Percentiles rank a stretch among this genome's conserved stretches.
Evolutionary conservation across 139 green algal genomes (phyloP).

Genomic region (Chlorella sp.): DNA sequence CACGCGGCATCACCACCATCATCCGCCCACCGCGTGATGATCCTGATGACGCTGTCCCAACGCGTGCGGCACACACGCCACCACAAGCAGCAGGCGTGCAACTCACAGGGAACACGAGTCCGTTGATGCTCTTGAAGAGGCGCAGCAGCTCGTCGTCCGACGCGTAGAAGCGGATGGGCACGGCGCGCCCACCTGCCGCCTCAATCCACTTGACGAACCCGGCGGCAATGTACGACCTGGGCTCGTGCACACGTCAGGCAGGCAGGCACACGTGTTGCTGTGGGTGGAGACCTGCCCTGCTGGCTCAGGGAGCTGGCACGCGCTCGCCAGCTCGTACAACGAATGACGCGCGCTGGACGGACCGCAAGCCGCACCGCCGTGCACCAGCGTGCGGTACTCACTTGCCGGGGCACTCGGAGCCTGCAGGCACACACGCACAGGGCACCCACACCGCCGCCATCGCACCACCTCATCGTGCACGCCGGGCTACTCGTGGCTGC

Average conservation of each 20-base stretch:
- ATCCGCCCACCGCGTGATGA: neutral
- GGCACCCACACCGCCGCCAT: neutral
- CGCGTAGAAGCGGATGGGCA: conserved; percentile 13
- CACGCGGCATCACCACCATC: neutral
- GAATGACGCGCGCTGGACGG: too few species aligned
- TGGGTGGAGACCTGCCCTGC: neutral
- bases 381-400: too few species aligned
- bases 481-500: conserved; percentile 1
- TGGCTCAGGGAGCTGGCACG: neutral
- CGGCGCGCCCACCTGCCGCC: conserved; percentile 8
- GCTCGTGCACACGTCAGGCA: neutral
- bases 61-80: neutral
- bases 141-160: conserved; percentile 55
- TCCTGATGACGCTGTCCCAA: neutral
- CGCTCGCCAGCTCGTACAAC: neutral
- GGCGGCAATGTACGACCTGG: conserved; percentile 17
- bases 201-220: conserved; percentile 27
- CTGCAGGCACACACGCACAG: too few species aligned
- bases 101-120: conserved; percentile 65
- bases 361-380: too few species aligned
- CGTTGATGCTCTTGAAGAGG: conserved; percentile 75
- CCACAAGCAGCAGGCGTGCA: too few species aligned
- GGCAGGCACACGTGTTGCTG: neutral
- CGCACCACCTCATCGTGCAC: neutral
- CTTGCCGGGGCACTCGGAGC: conserved; percentile 3